Percentiles rank a stretch among this genome's conserved stretches.
phyloP scores from a whole-genome alignment of 495 filamentous ascomycete genomes.

The Xylaria scruposa region DNA sequence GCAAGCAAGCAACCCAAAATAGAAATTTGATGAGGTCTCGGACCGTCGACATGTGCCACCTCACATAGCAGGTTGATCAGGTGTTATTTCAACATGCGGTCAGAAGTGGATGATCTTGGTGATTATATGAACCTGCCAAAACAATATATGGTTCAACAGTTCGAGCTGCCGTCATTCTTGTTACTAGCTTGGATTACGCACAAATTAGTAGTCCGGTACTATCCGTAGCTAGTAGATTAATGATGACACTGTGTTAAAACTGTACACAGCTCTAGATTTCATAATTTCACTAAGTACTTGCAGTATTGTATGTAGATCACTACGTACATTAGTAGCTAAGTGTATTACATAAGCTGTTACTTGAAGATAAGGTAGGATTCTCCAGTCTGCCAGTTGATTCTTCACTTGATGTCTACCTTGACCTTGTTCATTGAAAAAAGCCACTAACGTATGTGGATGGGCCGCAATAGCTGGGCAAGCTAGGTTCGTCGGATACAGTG shows the following conservation, averaged over 20 bases:
- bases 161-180: neutral
- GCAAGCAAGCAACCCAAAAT: neutral
- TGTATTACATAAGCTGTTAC: too few relatives aligned
- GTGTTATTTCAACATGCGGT: neutral
- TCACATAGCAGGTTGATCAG: neutral
- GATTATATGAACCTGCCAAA: constrained; percentile 2
- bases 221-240: neutral
- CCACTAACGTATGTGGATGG: neutral
- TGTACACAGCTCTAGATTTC: neutral
- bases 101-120: neutral
- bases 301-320: neutral
- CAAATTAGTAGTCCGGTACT: neutral
- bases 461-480: neutral
- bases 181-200: neutral
- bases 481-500: neutral
- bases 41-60: neutral
- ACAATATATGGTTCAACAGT: neutral
- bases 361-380: neutral
- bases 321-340: neutral
- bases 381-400: too few relatives aligned
- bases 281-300: too few relatives aligned
- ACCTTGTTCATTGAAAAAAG: neutral
- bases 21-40: neutral
- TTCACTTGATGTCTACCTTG: neutral
- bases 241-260: neutral